phyloP scores from a whole-genome alignment of 345 rosid species.

The Syzygium aqueum region DNA sequence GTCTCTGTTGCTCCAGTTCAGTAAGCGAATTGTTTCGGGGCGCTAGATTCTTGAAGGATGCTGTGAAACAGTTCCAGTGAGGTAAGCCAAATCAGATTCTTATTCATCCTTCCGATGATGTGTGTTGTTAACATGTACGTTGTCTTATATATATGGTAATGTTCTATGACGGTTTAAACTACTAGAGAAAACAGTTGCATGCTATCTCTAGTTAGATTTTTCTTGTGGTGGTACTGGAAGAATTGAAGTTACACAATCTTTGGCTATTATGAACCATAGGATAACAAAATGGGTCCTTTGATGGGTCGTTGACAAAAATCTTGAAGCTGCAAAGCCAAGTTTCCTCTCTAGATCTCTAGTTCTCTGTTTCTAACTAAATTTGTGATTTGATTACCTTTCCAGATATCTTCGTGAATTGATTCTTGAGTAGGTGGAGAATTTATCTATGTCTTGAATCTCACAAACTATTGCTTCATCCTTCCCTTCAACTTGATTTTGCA shows the following conservation, averaged over 20 bases:
- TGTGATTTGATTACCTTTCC: not conserved
- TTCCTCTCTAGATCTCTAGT: not conserved
- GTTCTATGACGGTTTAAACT: not conserved
- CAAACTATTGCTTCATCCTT: not conserved
- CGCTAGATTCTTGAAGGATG: not conserved
- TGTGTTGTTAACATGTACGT: not conserved
- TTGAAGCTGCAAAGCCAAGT: not conserved
- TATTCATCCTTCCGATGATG: not conserved
- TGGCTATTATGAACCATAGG: not conserved
- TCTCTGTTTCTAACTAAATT: not conserved
- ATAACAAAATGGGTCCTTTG: not conserved
- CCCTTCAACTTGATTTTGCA: not conserved
- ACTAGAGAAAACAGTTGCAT: not conserved
- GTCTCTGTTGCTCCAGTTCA: not conserved
- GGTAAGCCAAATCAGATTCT: not conserved
- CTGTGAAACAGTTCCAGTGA: not conserved
- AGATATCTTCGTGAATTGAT: not conserved
- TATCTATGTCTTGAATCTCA: not conserved
- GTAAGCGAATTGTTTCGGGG: not conserved
- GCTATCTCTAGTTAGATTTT: not conserved
- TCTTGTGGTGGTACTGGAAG: not conserved
- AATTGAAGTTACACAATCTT: not conserved
- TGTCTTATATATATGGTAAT: not conserved
- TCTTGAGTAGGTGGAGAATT: not conserved
- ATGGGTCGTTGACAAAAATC: not conserved